Evolutionary conservation across 305 asterid species (phyloP), one percentile per base, ranked within the genome.

Genomic region (Fraxinus greggii): DNA sequence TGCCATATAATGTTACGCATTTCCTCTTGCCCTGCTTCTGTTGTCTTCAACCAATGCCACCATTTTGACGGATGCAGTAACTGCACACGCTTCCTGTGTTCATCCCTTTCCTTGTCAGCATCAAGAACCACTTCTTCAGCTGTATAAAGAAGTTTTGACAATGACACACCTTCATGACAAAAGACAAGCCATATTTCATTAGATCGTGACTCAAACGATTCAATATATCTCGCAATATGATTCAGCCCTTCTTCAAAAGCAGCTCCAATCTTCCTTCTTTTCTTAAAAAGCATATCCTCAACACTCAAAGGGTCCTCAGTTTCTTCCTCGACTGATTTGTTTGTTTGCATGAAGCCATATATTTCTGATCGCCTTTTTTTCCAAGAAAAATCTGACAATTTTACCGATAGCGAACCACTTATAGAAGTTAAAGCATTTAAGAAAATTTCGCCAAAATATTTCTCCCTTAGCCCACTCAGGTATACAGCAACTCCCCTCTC

Each of bases 141-240:
- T 63, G 98, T 90, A 79, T 96, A 94, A 40, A 96, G 90, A 86
- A 94, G 88, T 86, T 96, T 96, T 79, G 98, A 93, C 87, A 96
- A 86, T 88, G 99, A 96, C 72, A 88, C 79, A 35, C 99, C 99
- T 91, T 96, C 99, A 89, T 96, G 98, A 69, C 70, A 95, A 87
- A 94, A 96, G 63, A 96, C 98, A 75, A 94, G 99, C 99, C 99
- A 96, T 84, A 96, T 96, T 83, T 96, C 97, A 89, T 92, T 94
- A 54, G 97, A 90, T 80, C 84, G 92, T 78, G 99, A 94, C 88
- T 96, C 99, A 76, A 96, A 96, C 42, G 97, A 96, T 88, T 96
- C 99, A 51, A 96, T 88, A 83, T 92, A 96, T 94, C 99, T 92
- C 3, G 98, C 99, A 86, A 96, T 94, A 86, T 96, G 98, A 86